Conservation (phyloP, 352 stramenopile species). For the Plasmopara muralis region DNA sequence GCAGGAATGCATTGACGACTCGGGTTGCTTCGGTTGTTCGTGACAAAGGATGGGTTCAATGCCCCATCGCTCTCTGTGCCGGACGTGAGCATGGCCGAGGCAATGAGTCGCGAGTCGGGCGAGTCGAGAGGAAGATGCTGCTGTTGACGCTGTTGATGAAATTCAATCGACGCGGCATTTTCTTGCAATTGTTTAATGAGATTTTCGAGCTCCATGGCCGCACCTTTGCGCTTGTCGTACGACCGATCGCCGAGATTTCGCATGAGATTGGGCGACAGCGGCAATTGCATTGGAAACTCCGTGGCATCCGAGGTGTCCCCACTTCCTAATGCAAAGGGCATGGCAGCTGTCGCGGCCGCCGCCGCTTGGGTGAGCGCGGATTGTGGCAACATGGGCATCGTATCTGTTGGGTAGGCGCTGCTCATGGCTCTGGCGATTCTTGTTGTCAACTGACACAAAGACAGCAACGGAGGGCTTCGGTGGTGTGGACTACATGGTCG, state of each 20-base stretch:
- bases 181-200: constrained; percentile 97
- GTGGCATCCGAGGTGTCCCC: constrained; percentile 21
- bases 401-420: constrained; percentile 17
- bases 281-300: constrained; percentile 50
- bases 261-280: constrained; percentile 71
- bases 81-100: neutral
- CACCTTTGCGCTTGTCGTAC: constrained; percentile 99
- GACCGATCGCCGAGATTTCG: constrained; percentile 94
- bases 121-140: constrained; percentile 9
- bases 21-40: constrained; percentile 21
- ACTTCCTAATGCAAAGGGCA: constrained; percentile 34
- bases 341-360: constrained; percentile 32
- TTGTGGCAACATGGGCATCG: constrained; percentile 49
- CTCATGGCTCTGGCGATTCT: constrained; percentile 16
- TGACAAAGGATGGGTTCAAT: constrained; percentile 1
- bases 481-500: no score
- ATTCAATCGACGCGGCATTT: constrained; percentile 76
- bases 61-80: constrained; percentile 25
- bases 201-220: constrained; percentile 97
- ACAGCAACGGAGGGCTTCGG: no score
- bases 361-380: constrained; percentile 46
- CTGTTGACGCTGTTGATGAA: constrained; percentile 54
- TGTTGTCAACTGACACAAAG: no score
- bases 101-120: neutral
- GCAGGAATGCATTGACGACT: constrained; percentile 83